These are phyloP conservation scores for Oryza glumipatula DNA, from an alignment of 176 grass and related monocot genomes.

Conservation along the genomic window DNA sequence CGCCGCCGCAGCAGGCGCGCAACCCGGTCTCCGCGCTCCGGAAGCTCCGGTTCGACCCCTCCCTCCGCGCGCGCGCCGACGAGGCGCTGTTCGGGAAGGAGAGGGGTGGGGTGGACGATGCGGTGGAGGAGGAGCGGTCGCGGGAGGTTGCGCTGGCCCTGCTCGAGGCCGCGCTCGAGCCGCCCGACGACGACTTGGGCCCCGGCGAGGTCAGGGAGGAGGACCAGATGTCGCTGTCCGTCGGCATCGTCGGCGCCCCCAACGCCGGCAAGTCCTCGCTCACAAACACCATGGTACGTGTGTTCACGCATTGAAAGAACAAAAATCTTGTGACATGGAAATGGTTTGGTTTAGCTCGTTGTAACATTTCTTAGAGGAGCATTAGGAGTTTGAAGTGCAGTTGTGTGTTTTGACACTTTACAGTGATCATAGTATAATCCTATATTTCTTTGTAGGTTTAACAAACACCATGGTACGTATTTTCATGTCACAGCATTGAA, in stretches of 20 bases:
- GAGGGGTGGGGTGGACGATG: background rate
- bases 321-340: background rate
- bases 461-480: no score
- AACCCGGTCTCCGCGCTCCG: constrained; percentile 37
- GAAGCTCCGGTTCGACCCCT: constrained; percentile 60
- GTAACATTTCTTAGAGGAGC: background rate
- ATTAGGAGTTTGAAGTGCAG: background rate
- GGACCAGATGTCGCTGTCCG: constrained; percentile 88
- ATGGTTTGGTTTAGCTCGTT: no score
- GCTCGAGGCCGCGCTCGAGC: constrained; percentile 77
- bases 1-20: background rate
- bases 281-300: constrained; percentile 78
- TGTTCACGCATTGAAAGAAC: background rate
- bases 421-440: background rate
- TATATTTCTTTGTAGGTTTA: no score
- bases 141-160: constrained; percentile 72
- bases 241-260: constrained; percentile 85
- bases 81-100: constrained; percentile 68
- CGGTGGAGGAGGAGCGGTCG: constrained; percentile 54
- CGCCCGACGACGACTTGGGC: constrained; percentile 57
- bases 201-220: constrained; percentile 76
- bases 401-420: background rate
- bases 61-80: constrained; percentile 75
- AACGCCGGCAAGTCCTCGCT: constrained; percentile 93
- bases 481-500: no score